Conservation (phyloP, 2,329 filamentous ascomycete species). For the Stromatinia cepivora region DNA sequence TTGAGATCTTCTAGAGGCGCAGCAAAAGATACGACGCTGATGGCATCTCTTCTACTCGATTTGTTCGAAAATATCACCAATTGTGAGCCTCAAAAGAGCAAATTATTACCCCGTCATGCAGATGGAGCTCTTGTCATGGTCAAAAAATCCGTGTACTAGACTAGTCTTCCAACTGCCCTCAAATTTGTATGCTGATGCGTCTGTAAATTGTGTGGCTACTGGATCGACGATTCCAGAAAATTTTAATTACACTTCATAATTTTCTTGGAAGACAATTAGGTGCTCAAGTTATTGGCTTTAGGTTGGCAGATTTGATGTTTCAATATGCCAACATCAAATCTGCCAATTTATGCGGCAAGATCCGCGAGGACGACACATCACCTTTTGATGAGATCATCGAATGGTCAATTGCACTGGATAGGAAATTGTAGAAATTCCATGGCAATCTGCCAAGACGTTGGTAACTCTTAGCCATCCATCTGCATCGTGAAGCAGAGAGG, state of each 20-base stretch:
- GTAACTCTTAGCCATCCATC: constrained; percentile 5
- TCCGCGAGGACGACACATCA: not conserved
- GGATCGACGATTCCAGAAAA: not conserved
- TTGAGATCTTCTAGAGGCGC: not conserved
- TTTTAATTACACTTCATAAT: constrained; percentile 13
- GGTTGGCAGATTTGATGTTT: constrained; percentile 21
- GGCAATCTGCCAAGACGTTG: constrained; percentile 9
- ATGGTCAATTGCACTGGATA: constrained; percentile 1
- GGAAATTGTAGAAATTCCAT: constrained; percentile 2
- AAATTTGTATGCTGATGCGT: constrained; percentile 5
- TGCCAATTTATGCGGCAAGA: constrained; percentile 17
- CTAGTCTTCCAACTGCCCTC: not conserved
- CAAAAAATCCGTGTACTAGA: constrained; percentile 26
- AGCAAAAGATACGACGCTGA: constrained; percentile 13
- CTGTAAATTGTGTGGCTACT: constrained; percentile 21
- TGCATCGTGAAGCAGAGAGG: constrained; percentile 5
- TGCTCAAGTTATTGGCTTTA: constrained; percentile 7
- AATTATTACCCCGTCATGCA: constrained; percentile 40
- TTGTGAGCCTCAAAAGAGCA: not conserved
- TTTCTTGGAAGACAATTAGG: constrained; percentile 8
- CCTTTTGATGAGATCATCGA: constrained; percentile 9
- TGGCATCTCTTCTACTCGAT: constrained; percentile 24
- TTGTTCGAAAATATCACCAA: constrained; percentile 16
- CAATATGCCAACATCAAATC: no score
- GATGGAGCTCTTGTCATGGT: constrained; percentile 43